Conservation (phyloP, 768 basidiomycete genomes). For the Mrakia hoshinonis region DNA sequence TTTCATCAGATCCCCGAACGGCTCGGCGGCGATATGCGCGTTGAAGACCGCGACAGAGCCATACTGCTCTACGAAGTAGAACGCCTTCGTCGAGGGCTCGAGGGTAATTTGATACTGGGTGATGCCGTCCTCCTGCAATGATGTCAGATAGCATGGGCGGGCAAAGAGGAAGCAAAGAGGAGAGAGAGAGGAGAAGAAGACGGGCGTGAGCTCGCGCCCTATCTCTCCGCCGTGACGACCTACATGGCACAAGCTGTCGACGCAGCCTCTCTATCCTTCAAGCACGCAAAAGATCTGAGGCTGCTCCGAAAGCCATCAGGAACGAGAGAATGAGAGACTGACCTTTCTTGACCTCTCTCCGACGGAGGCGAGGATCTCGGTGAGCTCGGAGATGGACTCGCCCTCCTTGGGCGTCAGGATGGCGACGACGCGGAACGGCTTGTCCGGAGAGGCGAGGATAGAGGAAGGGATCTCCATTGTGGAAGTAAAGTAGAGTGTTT, state of each 20-base stretch:
- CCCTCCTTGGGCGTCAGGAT: background rate
- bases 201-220: too few relatives aligned
- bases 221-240: too few relatives aligned
- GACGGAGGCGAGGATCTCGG: background rate
- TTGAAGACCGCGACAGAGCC: too few relatives aligned
- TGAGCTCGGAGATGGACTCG: background rate
- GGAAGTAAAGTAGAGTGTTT: background rate
- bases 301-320: too few relatives aligned
- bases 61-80: too few relatives aligned
- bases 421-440: background rate
- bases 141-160: background rate
- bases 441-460: background rate
- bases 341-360: background rate
- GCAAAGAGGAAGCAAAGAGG: background rate
- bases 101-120: too few relatives aligned
- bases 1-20: too few relatives aligned
- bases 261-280: too few relatives aligned
- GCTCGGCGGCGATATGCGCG: too few relatives aligned
- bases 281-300: too few relatives aligned
- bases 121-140: background rate
- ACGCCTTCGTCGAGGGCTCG: too few relatives aligned
- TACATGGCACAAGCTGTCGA: too few relatives aligned
- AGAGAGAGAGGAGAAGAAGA: background rate
- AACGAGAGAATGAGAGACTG: background rate
- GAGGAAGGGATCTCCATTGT: background rate